These are phyloP conservation scores for Pyrenophora seminiperda DNA, from an alignment of 2,329 filamentous ascomycete genomes.

Conservation along the genomic window DNA sequence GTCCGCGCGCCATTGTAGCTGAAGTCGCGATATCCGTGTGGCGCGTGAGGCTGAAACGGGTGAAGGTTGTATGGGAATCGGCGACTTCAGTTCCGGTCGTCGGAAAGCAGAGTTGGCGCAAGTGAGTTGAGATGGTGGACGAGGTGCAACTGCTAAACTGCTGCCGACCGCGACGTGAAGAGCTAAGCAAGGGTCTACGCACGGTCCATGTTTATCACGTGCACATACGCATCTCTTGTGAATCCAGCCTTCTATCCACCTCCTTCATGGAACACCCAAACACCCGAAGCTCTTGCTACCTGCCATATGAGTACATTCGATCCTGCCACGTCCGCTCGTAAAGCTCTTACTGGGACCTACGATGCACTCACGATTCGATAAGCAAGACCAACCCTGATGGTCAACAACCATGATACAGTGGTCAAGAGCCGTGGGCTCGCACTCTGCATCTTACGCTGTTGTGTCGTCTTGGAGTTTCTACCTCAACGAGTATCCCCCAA, in stretches of 20 bases:
- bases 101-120: slow-evolving; percentile 1
- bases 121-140: slow-evolving; percentile 4
- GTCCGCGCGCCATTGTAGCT: slow-evolving; percentile 42
- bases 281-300: too few relatives aligned
- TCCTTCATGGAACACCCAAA: not conserved
- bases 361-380: not conserved
- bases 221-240: not conserved
- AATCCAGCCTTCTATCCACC: not conserved
- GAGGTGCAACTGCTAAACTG: slow-evolving; percentile 10
- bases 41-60: not conserved
- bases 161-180: slow-evolving; percentile 24
- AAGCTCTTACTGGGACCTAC: slow-evolving; percentile 3
- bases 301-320: not conserved
- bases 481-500: not conserved
- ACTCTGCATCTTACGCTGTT: not conserved
- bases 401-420: slow-evolving; percentile 17
- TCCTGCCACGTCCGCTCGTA: not conserved
- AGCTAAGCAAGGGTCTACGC: slow-evolving; percentile 21
- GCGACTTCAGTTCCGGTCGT: not conserved
- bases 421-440: slow-evolving; percentile 6
- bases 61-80: not conserved
- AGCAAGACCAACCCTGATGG: slow-evolving; percentile 13
- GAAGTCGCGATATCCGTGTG: not conserved
- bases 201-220: slow-evolving; percentile 13
- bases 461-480: not conserved